Evolutionary conservation across 2,329 filamentous ascomycete species (phyloP).

Genomic region (Colletotrichum ledebouriae): DNA sequence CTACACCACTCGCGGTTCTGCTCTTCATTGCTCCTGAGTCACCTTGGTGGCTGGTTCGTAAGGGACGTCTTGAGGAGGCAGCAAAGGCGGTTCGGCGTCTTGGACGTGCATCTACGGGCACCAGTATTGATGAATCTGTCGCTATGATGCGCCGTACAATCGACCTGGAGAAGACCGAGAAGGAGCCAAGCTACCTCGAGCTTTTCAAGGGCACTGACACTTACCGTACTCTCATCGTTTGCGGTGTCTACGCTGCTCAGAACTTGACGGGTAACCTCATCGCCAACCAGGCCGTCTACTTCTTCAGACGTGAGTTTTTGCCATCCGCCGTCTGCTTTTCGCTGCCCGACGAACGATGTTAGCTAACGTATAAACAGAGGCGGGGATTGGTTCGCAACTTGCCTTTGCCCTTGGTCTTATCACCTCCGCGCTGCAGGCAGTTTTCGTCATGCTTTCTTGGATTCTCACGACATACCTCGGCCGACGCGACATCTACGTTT

Average conservation of each 20-base stretch:
- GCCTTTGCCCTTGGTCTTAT: conserved; percentile 75
- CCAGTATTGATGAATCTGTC: conserved; percentile 46
- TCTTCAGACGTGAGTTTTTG: conserved; percentile 64
- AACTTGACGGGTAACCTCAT: conserved; percentile 74
- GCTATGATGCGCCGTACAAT: conserved; percentile 59
- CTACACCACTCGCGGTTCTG: conserved; percentile 64
- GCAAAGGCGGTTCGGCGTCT: conserved; percentile 61
- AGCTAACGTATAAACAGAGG: conserved; percentile 60
- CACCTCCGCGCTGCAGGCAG: conserved; percentile 71
- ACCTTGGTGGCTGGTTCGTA: conserved; percentile 69
- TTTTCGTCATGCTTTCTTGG: conserved; percentile 77
- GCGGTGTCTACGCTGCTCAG: conserved; percentile 69
- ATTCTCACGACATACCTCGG: conserved; percentile 74
- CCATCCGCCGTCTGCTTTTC: neutral
- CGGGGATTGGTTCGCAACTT: conserved; percentile 66
- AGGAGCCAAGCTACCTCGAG: conserved; percentile 63
- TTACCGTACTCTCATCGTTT: conserved; percentile 68
- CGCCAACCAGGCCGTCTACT: conserved; percentile 73
- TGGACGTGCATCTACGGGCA: conserved; percentile 48
- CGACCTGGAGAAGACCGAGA: conserved; percentile 64
- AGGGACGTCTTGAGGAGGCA: conserved; percentile 60
- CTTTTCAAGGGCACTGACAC: conserved; percentile 68
- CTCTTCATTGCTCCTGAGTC: conserved; percentile 65
- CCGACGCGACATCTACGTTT: conserved; percentile 74
- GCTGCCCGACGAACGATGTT: neutral